Percentiles rank a stretch among this genome's conserved stretches.
Evolutionary conservation across 2,329 filamentous ascomycete species (phyloP).

Genomic region (Trichophyton simii): DNA sequence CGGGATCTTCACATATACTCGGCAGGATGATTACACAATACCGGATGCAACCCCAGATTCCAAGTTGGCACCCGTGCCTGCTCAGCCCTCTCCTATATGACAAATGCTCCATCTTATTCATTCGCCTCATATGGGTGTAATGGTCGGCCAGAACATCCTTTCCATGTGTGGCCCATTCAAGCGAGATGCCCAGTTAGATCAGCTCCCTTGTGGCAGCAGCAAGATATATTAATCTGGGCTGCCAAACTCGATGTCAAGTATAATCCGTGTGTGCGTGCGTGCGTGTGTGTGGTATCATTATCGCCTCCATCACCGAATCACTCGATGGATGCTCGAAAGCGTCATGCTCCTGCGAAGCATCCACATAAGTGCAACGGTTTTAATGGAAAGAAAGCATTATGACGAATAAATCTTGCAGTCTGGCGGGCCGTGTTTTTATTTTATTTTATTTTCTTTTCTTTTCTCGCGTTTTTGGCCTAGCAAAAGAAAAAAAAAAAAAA

Average conservation of each 20-base stretch:
- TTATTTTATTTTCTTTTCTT: neutral
- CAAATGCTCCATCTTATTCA: neutral
- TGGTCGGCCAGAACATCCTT: neutral
- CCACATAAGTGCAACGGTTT: slow-evolving; percentile 2
- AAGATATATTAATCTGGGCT: neutral
- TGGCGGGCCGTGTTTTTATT: slow-evolving; percentile 2
- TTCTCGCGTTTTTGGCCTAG: neutral
- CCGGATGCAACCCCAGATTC: neutral
- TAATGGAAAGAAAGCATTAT: neutral
- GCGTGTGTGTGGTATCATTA: neutral
- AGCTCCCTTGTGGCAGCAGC: neutral
- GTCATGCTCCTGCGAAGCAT: neutral
- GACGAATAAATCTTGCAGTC: neutral
- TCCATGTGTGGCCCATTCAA: neutral
- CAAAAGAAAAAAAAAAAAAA: neutral
- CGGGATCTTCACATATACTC: neutral
- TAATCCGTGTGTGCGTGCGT: neutral
- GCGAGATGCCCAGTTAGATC: neutral
- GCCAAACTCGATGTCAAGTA: neutral
- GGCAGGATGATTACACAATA: neutral
- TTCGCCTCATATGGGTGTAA: neutral
- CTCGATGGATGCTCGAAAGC: neutral
- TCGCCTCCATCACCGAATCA: neutral
- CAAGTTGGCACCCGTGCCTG: neutral
- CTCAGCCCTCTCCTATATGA: neutral